Percentiles rank a stretch among this genome's conserved stretches.
These are phyloP conservation scores for Solanum chacoense DNA, from an alignment of 305 asterid genomes.

Conservation along the genomic window DNA sequence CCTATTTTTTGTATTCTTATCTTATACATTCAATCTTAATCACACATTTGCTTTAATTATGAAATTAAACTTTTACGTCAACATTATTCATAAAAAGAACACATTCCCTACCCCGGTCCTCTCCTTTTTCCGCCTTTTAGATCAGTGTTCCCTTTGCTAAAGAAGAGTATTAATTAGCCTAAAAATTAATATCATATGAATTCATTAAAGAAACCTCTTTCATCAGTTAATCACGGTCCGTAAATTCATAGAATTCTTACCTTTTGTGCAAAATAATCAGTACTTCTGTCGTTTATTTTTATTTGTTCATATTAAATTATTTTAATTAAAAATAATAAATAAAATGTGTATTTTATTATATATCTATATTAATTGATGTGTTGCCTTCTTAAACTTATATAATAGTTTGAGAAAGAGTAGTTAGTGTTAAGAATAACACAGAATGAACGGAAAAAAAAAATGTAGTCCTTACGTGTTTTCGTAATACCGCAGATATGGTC, in stretches of 20 bases:
- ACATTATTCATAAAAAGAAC: neutral
- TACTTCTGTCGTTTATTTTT: fast-evolving
- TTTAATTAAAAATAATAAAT: neutral
- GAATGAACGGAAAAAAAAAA: neutral
- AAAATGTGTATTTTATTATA: neutral
- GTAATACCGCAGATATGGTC: too few relatives aligned
- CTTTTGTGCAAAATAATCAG: neutral
- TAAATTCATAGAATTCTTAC: neutral
- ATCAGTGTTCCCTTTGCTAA: neutral
- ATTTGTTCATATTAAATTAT: neutral
- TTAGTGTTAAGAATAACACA: neutral
- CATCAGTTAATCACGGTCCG: neutral
- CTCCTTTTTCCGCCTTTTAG: neutral
- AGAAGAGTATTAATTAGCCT: neutral
- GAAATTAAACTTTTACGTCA: neutral
- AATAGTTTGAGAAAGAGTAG: neutral
- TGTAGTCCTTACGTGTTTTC: too few relatives aligned
- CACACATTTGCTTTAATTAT: neutral
- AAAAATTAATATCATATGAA: neutral
- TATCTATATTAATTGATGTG: neutral
- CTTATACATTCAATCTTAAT: neutral
- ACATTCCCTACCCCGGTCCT: neutral
- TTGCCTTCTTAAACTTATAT: neutral
- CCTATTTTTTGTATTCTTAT: neutral
- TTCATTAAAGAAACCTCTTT: neutral